Evolutionary conservation across 1,139 yeast genomes (phyloP), one percentile per base, ranked within the genome.

Genomic region (Kluyveromyces marxianus): DNA sequence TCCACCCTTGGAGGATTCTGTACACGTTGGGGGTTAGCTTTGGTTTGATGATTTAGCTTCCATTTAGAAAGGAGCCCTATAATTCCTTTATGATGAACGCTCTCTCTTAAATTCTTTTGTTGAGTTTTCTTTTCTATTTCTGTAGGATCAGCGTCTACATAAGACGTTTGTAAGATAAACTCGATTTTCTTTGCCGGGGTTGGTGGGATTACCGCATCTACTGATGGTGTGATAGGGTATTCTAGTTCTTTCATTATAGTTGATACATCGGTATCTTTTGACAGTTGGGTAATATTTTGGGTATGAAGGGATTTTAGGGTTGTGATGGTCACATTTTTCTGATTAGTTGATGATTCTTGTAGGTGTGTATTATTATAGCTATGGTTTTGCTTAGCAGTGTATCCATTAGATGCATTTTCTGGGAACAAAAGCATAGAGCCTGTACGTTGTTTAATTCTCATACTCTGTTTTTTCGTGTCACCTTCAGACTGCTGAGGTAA

Each of bases 141-240:
- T 25, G 39, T 7, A 26, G 26, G 30, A 35, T 35, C 37, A 5
- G 37, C 4, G 4, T 5, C 37, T 25, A 29, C 14, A 26, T 51
- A 55, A 8, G 53, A 41, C 2, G 62, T 51, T 29, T 58, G 55
- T 29, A 69, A 48, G 28, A 63, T 59, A 36, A 64, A 66, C 38
- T 78, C 83, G 74, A 80, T 75, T 52, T 77, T 80, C 58, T 75
- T 80, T 2, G 79, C 80, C 0, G 89, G 89, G 0, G 89, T 81
- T 4, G 83, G 77, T 2, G 92, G 89, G 5, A 79, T 62, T 44
- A 79, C 71, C 35, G 62, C 54, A 44, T 62, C 57, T 24, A 78
- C 71, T 48, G 70, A 66, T 28, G 82, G 70, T 65, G 70, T 52
- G 35, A 60, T 53, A 53, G 71, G 61, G 54, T 63, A 50, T 43